phyloP scores from a whole-genome alignment of 345 rosid species.

The Eucalyptus regnans region DNA sequence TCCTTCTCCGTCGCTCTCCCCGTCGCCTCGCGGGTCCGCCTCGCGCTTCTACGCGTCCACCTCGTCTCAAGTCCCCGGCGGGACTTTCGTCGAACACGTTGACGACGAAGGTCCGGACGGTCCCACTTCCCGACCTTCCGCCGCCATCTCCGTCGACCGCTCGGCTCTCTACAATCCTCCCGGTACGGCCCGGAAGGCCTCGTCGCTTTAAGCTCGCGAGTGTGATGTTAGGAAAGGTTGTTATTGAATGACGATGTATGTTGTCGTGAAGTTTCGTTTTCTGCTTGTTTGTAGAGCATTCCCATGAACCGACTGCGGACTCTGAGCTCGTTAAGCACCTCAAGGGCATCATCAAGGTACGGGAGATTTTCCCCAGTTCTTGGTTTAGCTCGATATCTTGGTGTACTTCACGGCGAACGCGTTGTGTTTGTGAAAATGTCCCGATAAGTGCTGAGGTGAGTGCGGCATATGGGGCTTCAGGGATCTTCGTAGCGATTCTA shows the following conservation, averaged over 20 bases:
- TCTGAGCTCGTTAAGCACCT: slow-evolving; percentile 90
- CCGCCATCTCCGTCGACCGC: slow-evolving; percentile 64
- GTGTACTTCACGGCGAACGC: not conserved
- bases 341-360: slow-evolving; percentile 81
- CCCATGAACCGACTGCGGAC: slow-evolving; percentile 40
- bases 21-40: not conserved
- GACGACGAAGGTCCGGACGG: slow-evolving; percentile 4
- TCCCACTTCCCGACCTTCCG: slow-evolving; percentile 5
- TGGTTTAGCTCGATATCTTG: not conserved
- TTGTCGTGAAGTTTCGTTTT: not conserved
- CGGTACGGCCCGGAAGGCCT: slow-evolving; percentile 13
- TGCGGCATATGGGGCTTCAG: not conserved
- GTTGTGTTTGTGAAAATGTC: not conserved
- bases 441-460: not conserved
- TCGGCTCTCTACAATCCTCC: slow-evolving; percentile 49
- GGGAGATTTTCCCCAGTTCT: not conserved
- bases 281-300: slow-evolving; percentile 32
- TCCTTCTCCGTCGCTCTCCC: slow-evolving; percentile 2
- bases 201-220: not conserved
- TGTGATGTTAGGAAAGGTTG: not conserved
- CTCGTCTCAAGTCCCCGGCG: slow-evolving; percentile 11
- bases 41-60: slow-evolving; percentile 18
- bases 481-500: not conserved
- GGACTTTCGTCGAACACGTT: slow-evolving; percentile 28
- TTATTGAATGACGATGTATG: not conserved